These are phyloP conservation scores for Candida peoriensis DNA, from an alignment of 805 yeast species.

Conservation along the genomic window DNA sequence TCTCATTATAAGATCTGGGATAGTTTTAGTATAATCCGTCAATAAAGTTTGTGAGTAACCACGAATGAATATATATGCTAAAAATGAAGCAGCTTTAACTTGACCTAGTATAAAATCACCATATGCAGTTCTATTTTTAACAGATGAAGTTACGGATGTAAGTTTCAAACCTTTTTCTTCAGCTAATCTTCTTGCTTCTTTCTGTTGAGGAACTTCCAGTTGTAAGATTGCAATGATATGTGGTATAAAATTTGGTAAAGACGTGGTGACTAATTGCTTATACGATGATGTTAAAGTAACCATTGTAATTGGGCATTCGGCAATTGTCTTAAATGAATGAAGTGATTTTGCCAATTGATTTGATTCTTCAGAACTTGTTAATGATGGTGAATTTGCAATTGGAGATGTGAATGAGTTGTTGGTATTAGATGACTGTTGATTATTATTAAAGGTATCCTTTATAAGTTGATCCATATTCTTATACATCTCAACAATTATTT, in stretches of 20 bases:
- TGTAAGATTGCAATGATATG: slow-evolving; percentile 68
- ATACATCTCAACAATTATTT: slow-evolving; percentile 69
- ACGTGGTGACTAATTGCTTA: slow-evolving; percentile 64
- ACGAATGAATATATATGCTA: slow-evolving; percentile 87
- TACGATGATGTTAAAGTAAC: slow-evolving; percentile 88
- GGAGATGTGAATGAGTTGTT: slow-evolving; percentile 29
- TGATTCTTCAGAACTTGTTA: slow-evolving; percentile 32
- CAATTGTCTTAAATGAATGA: slow-evolving; percentile 82
- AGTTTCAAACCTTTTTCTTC: slow-evolving; percentile 52
- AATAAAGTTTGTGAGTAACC: slow-evolving; percentile 69
- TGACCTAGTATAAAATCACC: slow-evolving; percentile 90
- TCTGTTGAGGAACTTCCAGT: slow-evolving; percentile 80
- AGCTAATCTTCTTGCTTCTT: slow-evolving; percentile 52
- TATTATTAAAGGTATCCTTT: slow-evolving; percentile 54
- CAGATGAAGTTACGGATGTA: slow-evolving; percentile 69
- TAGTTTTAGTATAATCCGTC: slow-evolving; percentile 48
- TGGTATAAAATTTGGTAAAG: slow-evolving; percentile 76
- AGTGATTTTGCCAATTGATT: slow-evolving; percentile 62
- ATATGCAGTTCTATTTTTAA: slow-evolving; percentile 71
- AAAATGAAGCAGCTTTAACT: slow-evolving; percentile 91
- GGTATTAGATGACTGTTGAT: slow-evolving; percentile 9
- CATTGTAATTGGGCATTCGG: slow-evolving; percentile 97
- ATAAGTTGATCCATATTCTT: slow-evolving; percentile 75
- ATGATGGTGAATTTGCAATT: slow-evolving; percentile 34
- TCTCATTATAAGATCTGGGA: slow-evolving; percentile 85